Percentiles rank a stretch among this genome's conserved stretches.
phyloP scores from a whole-genome alignment of 768 basidiomycete genomes.

The Flagelloscypha sp. region DNA sequence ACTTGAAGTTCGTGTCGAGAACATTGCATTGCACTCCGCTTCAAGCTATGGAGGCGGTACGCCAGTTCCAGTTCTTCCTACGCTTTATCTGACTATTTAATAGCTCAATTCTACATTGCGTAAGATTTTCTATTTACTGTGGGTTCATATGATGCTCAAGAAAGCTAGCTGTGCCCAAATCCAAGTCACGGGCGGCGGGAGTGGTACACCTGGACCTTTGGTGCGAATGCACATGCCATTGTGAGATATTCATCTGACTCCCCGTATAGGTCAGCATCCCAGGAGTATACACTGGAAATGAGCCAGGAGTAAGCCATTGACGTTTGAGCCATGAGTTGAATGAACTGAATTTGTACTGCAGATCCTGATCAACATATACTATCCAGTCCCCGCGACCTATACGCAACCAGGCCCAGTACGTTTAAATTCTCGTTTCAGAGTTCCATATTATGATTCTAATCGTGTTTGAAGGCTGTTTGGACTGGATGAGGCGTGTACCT shows the following conservation, averaged over 20 bases:
- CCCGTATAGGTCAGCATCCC: slow-evolving; percentile 25
- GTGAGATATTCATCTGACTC: too few relatives aligned
- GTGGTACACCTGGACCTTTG: slow-evolving; percentile 26
- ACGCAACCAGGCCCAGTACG: slow-evolving; percentile 21
- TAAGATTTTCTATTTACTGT: neutral
- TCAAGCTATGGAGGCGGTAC: slow-evolving; percentile 31
- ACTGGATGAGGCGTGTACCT: too few relatives aligned
- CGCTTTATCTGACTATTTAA: neutral
- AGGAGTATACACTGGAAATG: slow-evolving; percentile 28
- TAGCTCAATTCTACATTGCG: slow-evolving; percentile 26
- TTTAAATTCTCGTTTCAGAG: neutral
- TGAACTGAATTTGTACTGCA: slow-evolving; percentile 10
- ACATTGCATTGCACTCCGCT: slow-evolving; percentile 35
- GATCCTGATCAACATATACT: slow-evolving; percentile 28
- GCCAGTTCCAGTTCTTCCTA: slow-evolving; percentile 9
- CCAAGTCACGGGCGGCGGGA: slow-evolving; percentile 32
- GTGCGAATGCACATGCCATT: too few relatives aligned
- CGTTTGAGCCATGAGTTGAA: neutral
- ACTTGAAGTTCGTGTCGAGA: slow-evolving; percentile 30
- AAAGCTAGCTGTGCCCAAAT: slow-evolving; percentile 27
- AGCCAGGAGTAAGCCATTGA: slow-evolving; percentile 1
- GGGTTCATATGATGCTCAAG: slow-evolving; percentile 2
- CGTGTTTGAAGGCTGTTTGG: slow-evolving; percentile 17
- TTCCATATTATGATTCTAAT: neutral
- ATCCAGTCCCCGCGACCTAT: slow-evolving; percentile 19